phyloP scores from a whole-genome alignment of 805 yeast species.

The Tetrapisispora fleetii region DNA sequence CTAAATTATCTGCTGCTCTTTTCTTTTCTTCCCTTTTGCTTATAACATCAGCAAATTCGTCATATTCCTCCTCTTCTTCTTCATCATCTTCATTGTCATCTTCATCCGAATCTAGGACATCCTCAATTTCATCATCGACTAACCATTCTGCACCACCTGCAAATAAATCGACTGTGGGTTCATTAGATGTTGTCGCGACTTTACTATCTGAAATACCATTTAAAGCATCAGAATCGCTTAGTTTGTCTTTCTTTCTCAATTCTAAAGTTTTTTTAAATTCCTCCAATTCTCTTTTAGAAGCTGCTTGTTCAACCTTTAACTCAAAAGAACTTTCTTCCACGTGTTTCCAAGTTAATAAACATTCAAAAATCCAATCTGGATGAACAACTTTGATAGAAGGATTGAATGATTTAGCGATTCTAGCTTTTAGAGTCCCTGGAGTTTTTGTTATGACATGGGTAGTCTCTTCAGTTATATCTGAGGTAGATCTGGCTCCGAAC shows the following conservation, averaged over 20 bases:
- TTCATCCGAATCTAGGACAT: conserved; percentile 16
- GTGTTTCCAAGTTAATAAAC: conserved; percentile 69
- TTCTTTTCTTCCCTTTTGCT: conserved; percentile 5
- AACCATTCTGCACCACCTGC: conserved; percentile 28
- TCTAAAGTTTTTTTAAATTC: conserved; percentile 25
- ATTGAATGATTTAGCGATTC: conserved; percentile 59
- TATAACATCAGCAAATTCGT: conserved; percentile 4
- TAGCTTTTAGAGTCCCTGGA: conserved; percentile 74
- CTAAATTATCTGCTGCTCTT: conserved; percentile 6
- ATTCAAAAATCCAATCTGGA: conserved; percentile 87
- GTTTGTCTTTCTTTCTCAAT: conserved; percentile 32
- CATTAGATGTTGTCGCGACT: conserved; percentile 6
- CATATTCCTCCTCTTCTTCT: conserved; percentile 11
- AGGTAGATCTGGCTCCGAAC: conserved; percentile 79
- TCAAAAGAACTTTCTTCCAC: conserved; percentile 53
- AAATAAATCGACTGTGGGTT: conserved; percentile 14
- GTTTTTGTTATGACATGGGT: conserved; percentile 84
- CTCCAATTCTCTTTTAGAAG: conserved; percentile 33
- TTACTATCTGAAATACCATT: conserved; percentile 7
- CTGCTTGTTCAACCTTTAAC: conserved; percentile 42
- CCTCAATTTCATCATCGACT: conserved; percentile 26
- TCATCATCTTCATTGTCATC: conserved; percentile 10
- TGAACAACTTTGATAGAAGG: conserved; percentile 67
- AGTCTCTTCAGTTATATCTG: conserved; percentile 59
- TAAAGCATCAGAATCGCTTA: conserved; percentile 19